Evolutionary conservation across 495 filamentous ascomycete species (phyloP).

Genomic region (Xylaria grammica): DNA sequence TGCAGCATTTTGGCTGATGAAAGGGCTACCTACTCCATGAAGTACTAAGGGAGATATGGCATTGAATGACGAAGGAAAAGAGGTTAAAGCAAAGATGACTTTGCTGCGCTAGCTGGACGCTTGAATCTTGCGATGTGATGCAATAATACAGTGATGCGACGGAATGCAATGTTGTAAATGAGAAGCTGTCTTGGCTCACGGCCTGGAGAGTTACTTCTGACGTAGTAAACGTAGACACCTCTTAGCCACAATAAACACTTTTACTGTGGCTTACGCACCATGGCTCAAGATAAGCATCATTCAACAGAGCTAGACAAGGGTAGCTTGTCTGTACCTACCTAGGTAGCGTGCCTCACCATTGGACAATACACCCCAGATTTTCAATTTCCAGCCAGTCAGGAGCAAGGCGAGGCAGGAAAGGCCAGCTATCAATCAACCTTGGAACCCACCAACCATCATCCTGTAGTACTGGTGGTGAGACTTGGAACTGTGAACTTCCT

Average conservation of each 20-base stretch:
- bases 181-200: not conserved
- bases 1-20: constrained; percentile 36
- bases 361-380: constrained; percentile 32
- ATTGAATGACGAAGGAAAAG: constrained; percentile 21
- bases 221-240: not conserved
- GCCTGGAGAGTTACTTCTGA: not conserved
- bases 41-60: constrained; percentile 16
- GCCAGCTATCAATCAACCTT: constrained; percentile 37
- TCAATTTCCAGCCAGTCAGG: constrained; percentile 28
- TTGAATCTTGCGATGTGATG: constrained; percentile 13
- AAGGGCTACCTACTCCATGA: constrained; percentile 22
- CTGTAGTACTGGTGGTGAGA: too few species aligned
- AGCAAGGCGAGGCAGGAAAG: constrained; percentile 38
- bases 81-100: constrained; percentile 13
- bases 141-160: not conserved
- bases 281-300: not conserved
- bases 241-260: constrained; percentile 9
- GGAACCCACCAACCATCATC: constrained; percentile 1
- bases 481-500: constrained; percentile 21
- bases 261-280: constrained; percentile 19
- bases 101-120: constrained; percentile 11
- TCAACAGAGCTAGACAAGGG: constrained; percentile 29
- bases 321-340: constrained; percentile 36
- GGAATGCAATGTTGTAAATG: constrained; percentile 13
- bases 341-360: constrained; percentile 33